Base-by-base conservation (phyloP, 2,329 filamentous ascomycete species). In the Onygenales sp. region DNA sequence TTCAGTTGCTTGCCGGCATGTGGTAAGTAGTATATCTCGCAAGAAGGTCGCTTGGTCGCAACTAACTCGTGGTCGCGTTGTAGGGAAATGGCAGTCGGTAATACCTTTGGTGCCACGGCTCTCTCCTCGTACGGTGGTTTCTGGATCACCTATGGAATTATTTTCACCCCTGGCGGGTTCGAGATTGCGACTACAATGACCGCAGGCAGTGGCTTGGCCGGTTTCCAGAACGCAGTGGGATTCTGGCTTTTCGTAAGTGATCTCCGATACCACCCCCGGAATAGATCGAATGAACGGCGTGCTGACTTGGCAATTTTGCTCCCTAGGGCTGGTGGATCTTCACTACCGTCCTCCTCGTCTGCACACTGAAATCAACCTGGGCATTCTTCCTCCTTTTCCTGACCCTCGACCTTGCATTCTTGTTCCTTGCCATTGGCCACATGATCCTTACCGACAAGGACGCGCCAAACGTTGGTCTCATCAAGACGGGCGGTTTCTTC, bases 41-140 rank as follows among this genome's bases (percentile, higher is more conserved):
- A 0, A 11, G n/a, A 43, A 17, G 36, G 13, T 4, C 44, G 50
- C 38, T 8, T 11, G 13, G 42, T 17, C 14, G 14, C 27, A 17
- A 11, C 48, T 13, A 13, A 52, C 32, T 50, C 17, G 3, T 48
- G 13, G 13, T 39, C 42, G 17, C 13, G 46, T 42, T 35, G 51
- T 58, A 89, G 86, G 86, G 87, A 92, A 74, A 88, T 92, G 81
- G 86, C 87, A 38, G 78, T 88, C n/a, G 87, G 87, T 54, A 92
- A 92, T 77, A 92, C 88, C 9, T 91, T 92, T 60, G 87, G 87
- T 77, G 87, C 86, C 51, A 91, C 87, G 27, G 86, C 87, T 17
- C 74, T 92, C 54, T 87, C 86, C 8, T 91, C 87, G 0, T 92
- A 88, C 65, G 87, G 88, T 61, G 87, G 87, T 58, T 92, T 92